Evolutionary conservation across 495 filamentous ascomycete genomes (phyloP), one percentile per base, ranked within the genome.

Genomic region (Xylaria castorea): DNA sequence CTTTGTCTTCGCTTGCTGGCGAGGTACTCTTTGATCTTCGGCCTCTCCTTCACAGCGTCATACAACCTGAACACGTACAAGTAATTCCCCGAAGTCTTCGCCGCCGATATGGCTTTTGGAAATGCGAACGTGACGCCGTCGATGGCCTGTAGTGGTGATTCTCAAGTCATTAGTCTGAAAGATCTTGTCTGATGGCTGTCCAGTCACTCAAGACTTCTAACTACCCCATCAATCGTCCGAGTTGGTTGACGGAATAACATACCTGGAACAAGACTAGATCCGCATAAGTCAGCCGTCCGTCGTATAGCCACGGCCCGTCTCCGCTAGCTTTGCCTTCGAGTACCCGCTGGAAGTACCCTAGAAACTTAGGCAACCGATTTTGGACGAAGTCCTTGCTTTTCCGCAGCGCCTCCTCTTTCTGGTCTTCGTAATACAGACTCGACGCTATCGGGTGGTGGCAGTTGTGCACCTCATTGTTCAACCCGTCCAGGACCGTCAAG

Each of bases 221-320:
- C 22, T n/a, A 9, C 14, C 66, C 22, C 3, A 61, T 20, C 44
- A 34, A n/a, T 4, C 42, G 20, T 6, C 34, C 5, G 51, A 14
- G 30, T 11, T 27, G 14, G 5, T 50, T 25, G 40, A 64, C 55
- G 75, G 75, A 77, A 79, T 79, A 44, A 79, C 80, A 44, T 64
- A 90, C 87, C 76, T 92, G 91, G 77, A 88, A 93, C 0, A 92
- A 76, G n/a, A 91, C 89, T 65, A 90, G 80, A 81, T 93, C 91
- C 38, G 91, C 91, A 81, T 89, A 90, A 5, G 88, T 91, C 71
- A 93, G 73, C 71, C 80, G 77, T 1, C 82, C 84, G 0, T 87
- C 88, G 48, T 91, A 88, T 1, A 93, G 77, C 82, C 87, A 92
- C 22, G 86, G 86, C 1, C 87, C 88, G 40, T 86, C 74, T 0